Evolutionary conservation across 306 rosid species (phyloP), one percentile per base, ranked within the genome.

Genomic region (Cicer pinnatifidum): DNA sequence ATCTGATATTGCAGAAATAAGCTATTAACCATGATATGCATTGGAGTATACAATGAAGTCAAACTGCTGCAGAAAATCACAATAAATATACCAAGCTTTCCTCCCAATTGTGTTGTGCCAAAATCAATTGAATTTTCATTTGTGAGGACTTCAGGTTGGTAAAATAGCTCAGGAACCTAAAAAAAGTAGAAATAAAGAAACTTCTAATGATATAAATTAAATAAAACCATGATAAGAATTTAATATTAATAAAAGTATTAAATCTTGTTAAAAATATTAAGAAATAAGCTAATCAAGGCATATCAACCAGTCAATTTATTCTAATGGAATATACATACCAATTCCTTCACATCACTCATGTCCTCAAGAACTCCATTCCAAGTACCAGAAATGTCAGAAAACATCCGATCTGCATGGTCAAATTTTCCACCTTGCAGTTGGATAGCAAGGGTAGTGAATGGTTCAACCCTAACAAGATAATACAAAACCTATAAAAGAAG

Each of bases 361-460:
- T 94, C 97, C 84, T 94, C 99, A 68, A 86, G 81, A 84, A 91
- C 93, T 69, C 99, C 99, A 86, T 90, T 83, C 99, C 99, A 94
- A 44, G 99, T 94, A 78, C 86, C 87, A 81, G 88, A 77, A 80
- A 94, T 87, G 84, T 94, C 99, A 56, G 88, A 91, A 84, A 94
- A 94, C 99, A 94, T 89, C 78, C 99, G 78, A 87, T 94, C 99
- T 64, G 99, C 99, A 81, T 94, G 99, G 83, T 94, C 99, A 83
- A 94, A 94, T 76, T 91, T 90, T 37, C 99, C 99, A 44, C 97
- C 99, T 90, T 94, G 99, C 81, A 94, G 83, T 80, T 94, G 97
- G 75, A 94, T 94, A 19, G 96, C 89, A 58, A 94, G 96, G 79
- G 99, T 88, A 39, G 99, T 94, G 84, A 91, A 91, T 46, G 99